Evolutionary conservation across 805 yeast genomes (phyloP).

Genomic region (Sugiyamaella chiloensis): DNA sequence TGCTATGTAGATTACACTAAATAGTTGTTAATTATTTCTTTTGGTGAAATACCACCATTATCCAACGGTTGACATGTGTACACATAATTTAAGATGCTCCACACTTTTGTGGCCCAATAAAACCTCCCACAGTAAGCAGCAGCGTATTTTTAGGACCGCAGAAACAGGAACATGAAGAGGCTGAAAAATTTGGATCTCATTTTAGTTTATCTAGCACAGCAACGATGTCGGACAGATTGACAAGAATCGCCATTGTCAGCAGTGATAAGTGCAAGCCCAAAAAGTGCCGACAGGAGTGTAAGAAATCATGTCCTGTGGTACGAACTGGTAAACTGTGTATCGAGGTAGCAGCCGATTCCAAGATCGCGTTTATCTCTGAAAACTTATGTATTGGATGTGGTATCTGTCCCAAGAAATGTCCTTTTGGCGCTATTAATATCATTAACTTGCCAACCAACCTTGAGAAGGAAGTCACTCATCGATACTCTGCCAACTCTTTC

Average conservation of each 20-base stretch:
- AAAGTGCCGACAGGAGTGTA: constrained; percentile 97
- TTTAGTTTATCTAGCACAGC: too few relatives aligned
- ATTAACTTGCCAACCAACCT: constrained; percentile 95
- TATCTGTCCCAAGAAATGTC: constrained; percentile 98
- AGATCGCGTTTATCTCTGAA: constrained; percentile 93
- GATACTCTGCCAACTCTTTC: constrained; percentile 97
- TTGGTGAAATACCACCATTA: too few relatives aligned
- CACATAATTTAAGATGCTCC: too few relatives aligned
- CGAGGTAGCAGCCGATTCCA: constrained; percentile 86
- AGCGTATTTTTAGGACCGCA: constrained; percentile 3
- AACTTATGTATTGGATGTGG: constrained; percentile 97
- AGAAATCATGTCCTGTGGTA: constrained; percentile 95
- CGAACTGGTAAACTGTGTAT: constrained; percentile 97
- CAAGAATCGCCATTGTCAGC: constrained; percentile 89
- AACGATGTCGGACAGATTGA: constrained; percentile 2
- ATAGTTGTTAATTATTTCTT: too few relatives aligned
- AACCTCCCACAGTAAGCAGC: too few relatives aligned
- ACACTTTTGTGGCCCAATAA: too few relatives aligned
- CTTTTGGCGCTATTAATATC: constrained; percentile 94
- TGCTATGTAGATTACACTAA: too few relatives aligned
- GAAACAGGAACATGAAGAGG: neutral
- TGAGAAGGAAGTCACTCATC: constrained; percentile 88
- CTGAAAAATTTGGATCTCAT: constrained; percentile 6
- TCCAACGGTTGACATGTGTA: too few relatives aligned
- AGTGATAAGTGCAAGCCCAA: constrained; percentile 96